phyloP scores from a whole-genome alignment of 495 filamentous ascomycete genomes.

The Penicillium fimorum region DNA sequence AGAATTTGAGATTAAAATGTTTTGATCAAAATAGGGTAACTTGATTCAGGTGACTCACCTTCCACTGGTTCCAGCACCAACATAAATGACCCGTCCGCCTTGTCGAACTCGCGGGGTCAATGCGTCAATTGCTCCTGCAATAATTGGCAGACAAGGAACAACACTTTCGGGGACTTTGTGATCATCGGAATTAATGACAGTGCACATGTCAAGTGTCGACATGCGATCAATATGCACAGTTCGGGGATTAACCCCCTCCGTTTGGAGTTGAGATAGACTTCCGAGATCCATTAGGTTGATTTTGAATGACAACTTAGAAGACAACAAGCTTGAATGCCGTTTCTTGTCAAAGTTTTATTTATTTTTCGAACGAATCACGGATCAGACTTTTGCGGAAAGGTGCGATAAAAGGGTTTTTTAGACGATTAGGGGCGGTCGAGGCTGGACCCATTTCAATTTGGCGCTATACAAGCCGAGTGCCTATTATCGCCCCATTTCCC shows the following conservation, averaged over 20 bases:
- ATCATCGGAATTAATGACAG: slow-evolving; percentile 37
- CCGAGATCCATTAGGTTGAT: slow-evolving; percentile 23
- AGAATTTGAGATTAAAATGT: slow-evolving; percentile 2
- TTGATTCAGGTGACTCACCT: slow-evolving; percentile 22
- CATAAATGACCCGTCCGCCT: slow-evolving; percentile 41
- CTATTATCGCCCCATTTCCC: neutral
- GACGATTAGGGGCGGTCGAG: too few relatives aligned
- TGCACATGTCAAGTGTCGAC: slow-evolving; percentile 38
- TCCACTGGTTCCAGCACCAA: slow-evolving; percentile 43
- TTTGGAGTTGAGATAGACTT: slow-evolving; percentile 32
- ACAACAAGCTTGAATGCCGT: neutral
- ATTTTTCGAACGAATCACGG: neutral
- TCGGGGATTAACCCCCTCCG: slow-evolving; percentile 34
- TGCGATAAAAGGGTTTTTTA: neutral
- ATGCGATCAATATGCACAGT: slow-evolving; percentile 35
- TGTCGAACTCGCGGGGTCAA: slow-evolving; percentile 32
- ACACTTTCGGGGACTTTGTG: slow-evolving; percentile 32
- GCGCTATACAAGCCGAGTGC: neutral
- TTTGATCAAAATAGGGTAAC: neutral
- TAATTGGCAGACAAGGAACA: slow-evolving; percentile 29
- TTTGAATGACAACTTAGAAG: neutral
- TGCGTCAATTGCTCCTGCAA: slow-evolving; percentile 34
- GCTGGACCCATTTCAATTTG: neutral
- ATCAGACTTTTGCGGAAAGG: neutral
- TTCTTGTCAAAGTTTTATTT: neutral